Evolutionary conservation across 768 basidiomycete species (phyloP), one percentile per base, ranked within the genome.

Genomic region (Leccinum variicolor): DNA sequence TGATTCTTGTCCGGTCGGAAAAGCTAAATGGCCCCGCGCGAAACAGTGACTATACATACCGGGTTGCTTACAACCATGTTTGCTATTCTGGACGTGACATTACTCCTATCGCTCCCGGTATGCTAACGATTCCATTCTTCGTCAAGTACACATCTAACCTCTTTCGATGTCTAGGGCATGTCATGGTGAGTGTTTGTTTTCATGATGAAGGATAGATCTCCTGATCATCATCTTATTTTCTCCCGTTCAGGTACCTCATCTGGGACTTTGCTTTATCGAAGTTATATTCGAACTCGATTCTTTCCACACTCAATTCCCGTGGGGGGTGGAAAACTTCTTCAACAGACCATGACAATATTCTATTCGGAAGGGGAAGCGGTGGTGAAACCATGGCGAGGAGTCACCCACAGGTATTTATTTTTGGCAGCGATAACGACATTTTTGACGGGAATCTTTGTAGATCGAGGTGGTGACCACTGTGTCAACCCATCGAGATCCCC

Each of bases 31-130:
- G 49, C 50, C 4, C 11, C n/a, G 10, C 8, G 3, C 46, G 61
- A 47, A 26, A 33, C 29, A 63, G 72, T 71, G 53, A 71, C 71
- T 9, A 53, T 73, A 10, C 69, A 72, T 43, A 72, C 73, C 3
- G 73, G 73, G 36, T 13, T 63, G 7, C 15, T 63, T n/a, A 63
- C 62, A 4, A 48, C 62, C 31, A 39, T 59, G 8, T 54, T 52
- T 21, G 62, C 62, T n/a, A 36, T 54, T 13, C 25, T 67, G 14
- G 71, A 73, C 29, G 43, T 69, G 2, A 48, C 55, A 1, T 50
- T 65, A 17, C 74, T 67, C 41, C 9, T 41, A 11, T 41, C 41
- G 6, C 41, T 41, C 41, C 19, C 19, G n/a, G 41, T 41, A 11
- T 41, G 41, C n/a, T 11, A 3, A 11, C 3, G n/a, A 11, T 19